Evolutionary conservation across 2,329 filamentous ascomycete genomes (phyloP), one percentile per base, ranked within the genome.

Genomic region (Alternaria viburni): DNA sequence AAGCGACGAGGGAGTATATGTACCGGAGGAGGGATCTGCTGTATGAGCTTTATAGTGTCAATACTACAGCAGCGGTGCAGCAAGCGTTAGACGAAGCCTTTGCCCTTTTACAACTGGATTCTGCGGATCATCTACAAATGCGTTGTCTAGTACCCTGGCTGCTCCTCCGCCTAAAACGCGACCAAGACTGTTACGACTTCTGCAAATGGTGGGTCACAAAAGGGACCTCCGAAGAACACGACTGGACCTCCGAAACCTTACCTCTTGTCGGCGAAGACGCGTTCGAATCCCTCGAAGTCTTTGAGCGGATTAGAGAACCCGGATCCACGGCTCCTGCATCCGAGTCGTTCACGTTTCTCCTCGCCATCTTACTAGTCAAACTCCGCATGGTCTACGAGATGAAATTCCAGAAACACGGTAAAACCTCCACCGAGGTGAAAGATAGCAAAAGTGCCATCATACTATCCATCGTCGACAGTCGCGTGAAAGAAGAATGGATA

Each of bases 151-250:
- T 84, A 0, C 85, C 86, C 0, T 64, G 69, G 0, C 45, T 84
- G 10, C 78, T 82, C 58, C 69, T 88, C 13, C 81, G 84, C 3
- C 77, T 87, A 7, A 79, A 80, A 19, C 76, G 71, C 45, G 85
- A 87, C 59, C 84, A 87, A 68, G 83, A 85, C n/a, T 82, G 79
- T 67, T 85, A 85, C 63, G 81, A 84, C 57, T 83, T 83, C 41
- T 50, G 80, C 68, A 86, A 84, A 71, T 86, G 81, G 83, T 86
- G 77, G 76, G 70, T 64, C 6, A 76, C 70, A 1, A 65, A 64
- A 1, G 73, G 62, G 6, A 32, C 63, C n/a, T 51, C 71, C n/a
- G 9, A n/a, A 11, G 10, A 15, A 6, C 46, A 56, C 13, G 26
- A 54, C 19, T 54, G 32, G 32, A 13, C 11, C 4, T 15, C 17